Conservation (phyloP, 768 basidiomycete genomes). For the Leucocoprinus birnbaumii region DNA sequence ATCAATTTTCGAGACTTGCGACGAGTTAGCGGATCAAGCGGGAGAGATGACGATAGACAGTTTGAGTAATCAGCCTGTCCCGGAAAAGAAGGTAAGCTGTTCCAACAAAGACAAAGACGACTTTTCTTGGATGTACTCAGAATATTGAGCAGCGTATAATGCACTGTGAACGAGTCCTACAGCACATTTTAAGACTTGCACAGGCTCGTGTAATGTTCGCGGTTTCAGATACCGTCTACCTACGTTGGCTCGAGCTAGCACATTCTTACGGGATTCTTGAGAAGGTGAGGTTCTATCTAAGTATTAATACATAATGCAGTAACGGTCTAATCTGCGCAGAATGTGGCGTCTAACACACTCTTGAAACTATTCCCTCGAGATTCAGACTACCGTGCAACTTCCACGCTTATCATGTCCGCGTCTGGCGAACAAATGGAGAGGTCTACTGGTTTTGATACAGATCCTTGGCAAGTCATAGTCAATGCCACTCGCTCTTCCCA, state of each 20-base stretch:
- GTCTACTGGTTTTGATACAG: slow-evolving; percentile 25
- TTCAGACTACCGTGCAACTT: slow-evolving; percentile 38
- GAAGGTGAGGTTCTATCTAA: slow-evolving; percentile 36
- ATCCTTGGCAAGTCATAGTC: slow-evolving; percentile 55
- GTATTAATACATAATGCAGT: background rate
- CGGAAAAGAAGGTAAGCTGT: slow-evolving; percentile 13
- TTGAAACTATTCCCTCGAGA: slow-evolving; percentile 55
- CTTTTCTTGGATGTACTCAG: background rate
- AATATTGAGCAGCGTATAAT: slow-evolving; percentile 1
- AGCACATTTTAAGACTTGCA: slow-evolving; percentile 45
- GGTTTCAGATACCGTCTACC: slow-evolving; percentile 51
- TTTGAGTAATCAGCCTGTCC: background rate
- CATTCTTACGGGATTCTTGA: slow-evolving; percentile 27
- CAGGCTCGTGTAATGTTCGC: slow-evolving; percentile 51
- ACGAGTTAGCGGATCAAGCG: slow-evolving; percentile 36
- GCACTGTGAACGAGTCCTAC: slow-evolving; percentile 39
- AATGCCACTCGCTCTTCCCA: slow-evolving; percentile 37
- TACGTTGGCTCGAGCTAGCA: slow-evolving; percentile 55
- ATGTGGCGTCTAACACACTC: slow-evolving; percentile 41
- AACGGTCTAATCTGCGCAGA: slow-evolving; percentile 3
- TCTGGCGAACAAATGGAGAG: slow-evolving; percentile 21
- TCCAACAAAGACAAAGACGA: too few species aligned
- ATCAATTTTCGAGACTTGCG: slow-evolving; percentile 51
- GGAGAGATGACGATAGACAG: background rate
- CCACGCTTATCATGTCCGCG: slow-evolving; percentile 14